Base-by-base conservation (phyloP, 2,329 filamentous ascomycete genomes). In the Penicillium sumatraense region DNA sequence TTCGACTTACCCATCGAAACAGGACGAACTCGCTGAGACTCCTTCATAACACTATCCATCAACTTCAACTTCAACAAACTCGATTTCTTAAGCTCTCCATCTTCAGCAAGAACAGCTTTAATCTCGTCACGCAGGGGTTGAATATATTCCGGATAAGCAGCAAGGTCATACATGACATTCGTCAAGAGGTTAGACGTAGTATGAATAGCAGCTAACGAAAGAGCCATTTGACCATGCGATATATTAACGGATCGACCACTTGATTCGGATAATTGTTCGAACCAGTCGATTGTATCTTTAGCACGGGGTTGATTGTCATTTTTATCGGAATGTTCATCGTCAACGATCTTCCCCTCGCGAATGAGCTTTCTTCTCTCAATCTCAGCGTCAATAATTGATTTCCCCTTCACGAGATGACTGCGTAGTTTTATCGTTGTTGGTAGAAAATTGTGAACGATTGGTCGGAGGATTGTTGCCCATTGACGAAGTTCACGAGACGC, bases 101-200 rank as follows among this genome's bases (percentile, higher is more conserved):
- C 77, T 2, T 73, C 69, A 26, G 73, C 68, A 16, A 82, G 64
- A 5, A 80, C 72, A 1, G 71, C 68, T 2, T 71, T 62, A 6
- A 81, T 78, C 59, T 87, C 84, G 18, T 82, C 74, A 1, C 84
- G 78, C 1, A 86, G 68, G 10, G 79, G 75, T 5, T 80, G 71
- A 29, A 82, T 68, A 59, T 81, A 75, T 26, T 85, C 78, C 0
- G 82, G 83, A 29, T 80, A 68, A 3, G 79, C 74, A 0, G 78
- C 78, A 3, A 87, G 66, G 53, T 82, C 80, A 62, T 81, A 84
- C 45, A 87, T 75, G 53, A 79, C 54, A 74, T 84, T 80, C 1
- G 78, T 80, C 7, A 71, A 24, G 38, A 71, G 48, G 33, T 72
- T 67, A 2, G 69, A 70, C 4, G 70, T 72, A 5, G 71, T 72